Evolutionary conservation across 768 basidiomycete genomes (phyloP).

Genomic region (Sistotremastrum suecicum): DNA sequence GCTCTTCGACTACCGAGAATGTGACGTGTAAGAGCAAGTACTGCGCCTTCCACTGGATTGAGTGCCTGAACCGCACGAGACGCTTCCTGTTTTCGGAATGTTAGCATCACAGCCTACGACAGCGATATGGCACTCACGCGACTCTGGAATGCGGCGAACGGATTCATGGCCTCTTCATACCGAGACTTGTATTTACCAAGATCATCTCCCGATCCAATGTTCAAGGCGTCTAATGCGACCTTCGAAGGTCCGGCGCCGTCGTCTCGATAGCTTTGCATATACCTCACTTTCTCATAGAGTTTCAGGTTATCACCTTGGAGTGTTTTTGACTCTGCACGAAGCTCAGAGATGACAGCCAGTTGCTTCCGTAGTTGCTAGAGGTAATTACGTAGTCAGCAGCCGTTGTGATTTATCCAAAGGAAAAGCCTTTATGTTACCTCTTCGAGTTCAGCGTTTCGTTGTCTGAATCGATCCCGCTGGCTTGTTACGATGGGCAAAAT

Average conservation of each 20-base stretch:
- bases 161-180: constrained; percentile 97
- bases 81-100: constrained; percentile 53
- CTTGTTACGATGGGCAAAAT: constrained; percentile 98
- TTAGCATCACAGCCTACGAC: not conserved
- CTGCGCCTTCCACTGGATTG: constrained; percentile 81
- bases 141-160: constrained; percentile 94
- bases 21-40: constrained; percentile 70
- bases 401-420: not conserved
- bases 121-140: constrained; percentile 42
- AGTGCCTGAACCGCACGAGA: constrained; percentile 84
- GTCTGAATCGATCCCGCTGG: constrained; percentile 94
- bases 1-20: constrained; percentile 84
- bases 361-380: constrained; percentile 84
- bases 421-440: constrained; percentile 39
- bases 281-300: constrained; percentile 95
- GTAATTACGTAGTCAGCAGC: not conserved
- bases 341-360: constrained; percentile 85
- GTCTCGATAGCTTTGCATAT: constrained; percentile 94
- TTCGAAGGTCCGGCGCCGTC: constrained; percentile 37
- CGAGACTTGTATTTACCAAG: constrained; percentile 80
- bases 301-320: constrained; percentile 94
- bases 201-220: constrained; percentile 38
- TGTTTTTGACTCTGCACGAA: constrained; percentile 83
- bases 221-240: constrained; percentile 38
- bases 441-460: constrained; percentile 92